Evolutionary conservation across 2,329 filamentous ascomycete genomes (phyloP).

Genomic region (Pseudogymnoascus sp.): DNA sequence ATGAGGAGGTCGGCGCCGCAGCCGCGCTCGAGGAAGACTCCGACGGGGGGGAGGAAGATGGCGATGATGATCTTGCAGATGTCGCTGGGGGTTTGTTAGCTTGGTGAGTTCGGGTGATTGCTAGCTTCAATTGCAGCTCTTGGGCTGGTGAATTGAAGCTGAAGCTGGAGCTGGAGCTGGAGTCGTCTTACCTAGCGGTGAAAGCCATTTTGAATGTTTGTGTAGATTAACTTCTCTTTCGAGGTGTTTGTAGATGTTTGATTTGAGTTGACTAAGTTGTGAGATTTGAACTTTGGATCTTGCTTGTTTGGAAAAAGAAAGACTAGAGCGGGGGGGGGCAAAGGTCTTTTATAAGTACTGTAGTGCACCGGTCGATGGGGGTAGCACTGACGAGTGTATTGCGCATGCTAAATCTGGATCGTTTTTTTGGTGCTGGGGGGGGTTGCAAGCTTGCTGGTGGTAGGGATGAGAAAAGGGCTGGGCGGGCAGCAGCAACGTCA

Average conservation of each 20-base stretch:
- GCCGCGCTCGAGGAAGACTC: constrained; percentile 90
- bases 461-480: background rate
- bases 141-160: background rate
- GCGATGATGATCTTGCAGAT: constrained; percentile 81
- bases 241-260: background rate
- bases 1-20: constrained; percentile 82
- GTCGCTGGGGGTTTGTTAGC: constrained; percentile 40
- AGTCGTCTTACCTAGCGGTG: background rate
- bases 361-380: background rate
- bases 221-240: background rate
- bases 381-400: background rate
- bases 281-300: no score
- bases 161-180: background rate
- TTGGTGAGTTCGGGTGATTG: background rate
- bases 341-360: background rate
- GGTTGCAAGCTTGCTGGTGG: background rate
- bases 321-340: background rate
- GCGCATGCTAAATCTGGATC: constrained; percentile 2
- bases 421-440: background rate
- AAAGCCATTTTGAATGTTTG: background rate
- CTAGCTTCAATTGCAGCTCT: background rate
- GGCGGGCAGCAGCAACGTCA: background rate
- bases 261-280: no score
- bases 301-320: background rate
- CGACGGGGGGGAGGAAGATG: constrained; percentile 79